Conservation (phyloP, 352 stramenopile species). For the Globisporangium apiculatum region DNA sequence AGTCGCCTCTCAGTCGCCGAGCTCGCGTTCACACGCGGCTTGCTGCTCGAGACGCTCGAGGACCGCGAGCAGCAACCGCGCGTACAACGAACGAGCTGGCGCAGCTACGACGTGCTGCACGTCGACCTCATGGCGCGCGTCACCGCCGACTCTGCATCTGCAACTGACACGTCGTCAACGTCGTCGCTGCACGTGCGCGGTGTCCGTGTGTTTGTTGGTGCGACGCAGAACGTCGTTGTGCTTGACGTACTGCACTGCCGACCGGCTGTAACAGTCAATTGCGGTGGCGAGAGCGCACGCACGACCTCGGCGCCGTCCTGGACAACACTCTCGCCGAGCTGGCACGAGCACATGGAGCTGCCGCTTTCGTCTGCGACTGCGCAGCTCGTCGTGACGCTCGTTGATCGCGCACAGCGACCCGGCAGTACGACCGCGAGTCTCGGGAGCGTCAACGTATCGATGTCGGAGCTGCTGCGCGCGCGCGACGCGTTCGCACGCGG, state of each 20-base stretch:
- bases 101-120: constrained; percentile 37
- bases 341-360: constrained; percentile 55
- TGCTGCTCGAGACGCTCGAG: constrained; percentile 27
- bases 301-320: constrained; percentile 34
- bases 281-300: constrained; percentile 24
- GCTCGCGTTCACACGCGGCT: constrained; percentile 26
- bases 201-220: constrained; percentile 37
- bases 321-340: constrained; percentile 52
- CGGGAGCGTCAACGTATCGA: constrained; percentile 29
- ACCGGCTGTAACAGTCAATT: constrained; percentile 35
- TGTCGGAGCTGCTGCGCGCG: constrained; percentile 29
- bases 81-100: constrained; percentile 29
- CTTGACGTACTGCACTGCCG: constrained; percentile 39
- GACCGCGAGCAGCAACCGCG: constrained; percentile 18
- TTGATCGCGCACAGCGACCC: constrained; percentile 23
- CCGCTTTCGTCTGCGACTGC: constrained; percentile 10
- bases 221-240: constrained; percentile 29
- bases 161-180: too few species aligned
- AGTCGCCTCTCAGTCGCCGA: constrained; percentile 25
- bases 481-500: constrained; percentile 13
- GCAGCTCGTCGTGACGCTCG: constrained; percentile 35
- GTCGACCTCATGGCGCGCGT: constrained; percentile 21
- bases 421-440: constrained; percentile 20
- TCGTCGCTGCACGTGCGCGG: constrained; percentile 14
- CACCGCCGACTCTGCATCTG: not conserved